Evolutionary conservation across 176 grass and related monocot genomes (phyloP).

Genomic region (Triticum dicoccoides): DNA sequence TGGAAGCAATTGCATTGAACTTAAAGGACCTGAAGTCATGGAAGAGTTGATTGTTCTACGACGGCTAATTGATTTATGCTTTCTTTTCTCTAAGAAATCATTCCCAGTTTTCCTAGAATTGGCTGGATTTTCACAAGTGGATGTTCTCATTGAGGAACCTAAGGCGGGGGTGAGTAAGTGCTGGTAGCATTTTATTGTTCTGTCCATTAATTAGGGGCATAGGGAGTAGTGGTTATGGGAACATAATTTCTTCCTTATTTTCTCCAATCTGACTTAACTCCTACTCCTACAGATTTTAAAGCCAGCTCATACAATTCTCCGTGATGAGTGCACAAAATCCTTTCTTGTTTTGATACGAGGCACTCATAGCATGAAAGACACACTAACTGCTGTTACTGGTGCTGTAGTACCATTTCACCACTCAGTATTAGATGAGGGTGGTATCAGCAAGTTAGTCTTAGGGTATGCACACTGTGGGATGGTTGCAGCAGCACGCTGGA

Average conservation of each 20-base stretch:
- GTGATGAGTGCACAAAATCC: slow-evolving; percentile 72
- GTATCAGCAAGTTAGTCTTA: slow-evolving; percentile 89
- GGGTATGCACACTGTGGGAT: slow-evolving; percentile 98
- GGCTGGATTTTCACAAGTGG: slow-evolving; percentile 66
- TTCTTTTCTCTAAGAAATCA: slow-evolving; percentile 92
- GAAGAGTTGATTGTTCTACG: slow-evolving; percentile 67
- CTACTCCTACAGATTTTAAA: slow-evolving; percentile 62
- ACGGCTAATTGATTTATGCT: slow-evolving; percentile 77
- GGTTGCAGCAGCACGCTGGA: slow-evolving; percentile 88
- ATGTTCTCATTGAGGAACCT: slow-evolving; percentile 90
- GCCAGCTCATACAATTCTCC: slow-evolving; percentile 89
- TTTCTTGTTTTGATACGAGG: slow-evolving; percentile 94
- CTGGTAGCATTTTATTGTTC: slow-evolving; percentile 26
- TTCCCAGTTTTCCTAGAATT: slow-evolving; percentile 77
- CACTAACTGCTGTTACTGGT: slow-evolving; percentile 86
- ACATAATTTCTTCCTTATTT: slow-evolving; percentile 9
- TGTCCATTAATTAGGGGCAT: slow-evolving; percentile 7
- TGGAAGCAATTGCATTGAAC: slow-evolving; percentile 70
- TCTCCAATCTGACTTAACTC: slow-evolving; percentile 16
- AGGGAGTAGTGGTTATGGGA: background rate
- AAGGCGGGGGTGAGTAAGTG: slow-evolving; percentile 88
- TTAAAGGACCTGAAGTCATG: slow-evolving; percentile 71
- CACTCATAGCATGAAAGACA: slow-evolving; percentile 87
- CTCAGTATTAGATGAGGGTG: slow-evolving; percentile 83
- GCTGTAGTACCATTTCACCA: slow-evolving; percentile 97